Conservation (phyloP, 2,329 filamentous ascomycete species). For the Venturia asperata region DNA sequence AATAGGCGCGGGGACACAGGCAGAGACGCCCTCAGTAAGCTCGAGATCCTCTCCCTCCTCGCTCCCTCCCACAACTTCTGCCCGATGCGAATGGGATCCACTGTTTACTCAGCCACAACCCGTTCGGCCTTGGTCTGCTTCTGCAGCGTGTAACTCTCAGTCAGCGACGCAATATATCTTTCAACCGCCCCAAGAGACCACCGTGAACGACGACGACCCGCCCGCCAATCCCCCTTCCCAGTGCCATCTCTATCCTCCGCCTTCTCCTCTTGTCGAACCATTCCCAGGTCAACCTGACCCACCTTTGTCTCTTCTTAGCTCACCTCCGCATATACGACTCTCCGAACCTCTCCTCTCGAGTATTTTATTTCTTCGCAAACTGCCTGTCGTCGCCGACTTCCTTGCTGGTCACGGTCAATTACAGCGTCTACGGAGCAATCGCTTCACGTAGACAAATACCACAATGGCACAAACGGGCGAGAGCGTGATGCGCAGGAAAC, state of each 20-base stretch:
- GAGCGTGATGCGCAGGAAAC: constrained; percentile 71
- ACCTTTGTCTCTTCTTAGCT: neutral
- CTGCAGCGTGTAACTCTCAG: neutral
- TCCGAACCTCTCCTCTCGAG: neutral
- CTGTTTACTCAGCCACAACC: neutral
- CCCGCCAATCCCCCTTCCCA: neutral
- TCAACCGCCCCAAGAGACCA: neutral
- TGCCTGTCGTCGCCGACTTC: neutral
- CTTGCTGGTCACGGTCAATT: neutral
- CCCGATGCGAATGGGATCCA: neutral
- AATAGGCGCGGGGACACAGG: too few species aligned
- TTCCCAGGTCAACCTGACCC: neutral
- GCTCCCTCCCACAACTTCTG: neutral
- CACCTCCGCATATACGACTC: neutral
- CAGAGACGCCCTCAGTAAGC: too few species aligned
- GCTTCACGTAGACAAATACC: constrained; percentile 19
- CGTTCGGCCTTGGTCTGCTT: neutral
- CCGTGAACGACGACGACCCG: neutral
- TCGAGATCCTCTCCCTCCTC: too few species aligned
- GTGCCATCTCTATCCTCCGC: neutral
- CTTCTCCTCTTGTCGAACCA: neutral
- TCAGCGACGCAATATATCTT: neutral
- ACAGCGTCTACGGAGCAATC: constrained; percentile 19
- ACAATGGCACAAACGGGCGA: constrained; percentile 37
- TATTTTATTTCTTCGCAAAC: neutral